Percentiles rank a stretch among this genome's conserved stretches.
Evolutionary conservation across 1,284 basidiomycete species (phyloP).

Genomic region (Fomes fomentarius): DNA sequence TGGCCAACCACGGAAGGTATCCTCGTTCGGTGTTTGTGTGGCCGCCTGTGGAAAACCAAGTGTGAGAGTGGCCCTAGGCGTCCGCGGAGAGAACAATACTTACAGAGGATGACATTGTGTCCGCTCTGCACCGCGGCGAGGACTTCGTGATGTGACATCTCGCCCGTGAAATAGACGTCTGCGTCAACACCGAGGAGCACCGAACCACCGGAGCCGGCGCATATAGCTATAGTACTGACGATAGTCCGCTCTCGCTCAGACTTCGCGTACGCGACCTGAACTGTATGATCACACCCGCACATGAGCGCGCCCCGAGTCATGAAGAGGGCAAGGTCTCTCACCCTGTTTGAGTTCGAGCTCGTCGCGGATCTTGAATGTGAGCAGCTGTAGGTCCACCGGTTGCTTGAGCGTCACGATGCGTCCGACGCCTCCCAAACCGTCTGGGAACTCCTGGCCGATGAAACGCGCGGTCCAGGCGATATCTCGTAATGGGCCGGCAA

Average conservation of each 20-base stretch:
- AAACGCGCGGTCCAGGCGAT: conserved; percentile 20
- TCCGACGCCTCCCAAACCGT: conserved; percentile 60
- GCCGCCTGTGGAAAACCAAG: conserved; percentile 32
- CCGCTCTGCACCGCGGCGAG: conserved; percentile 76
- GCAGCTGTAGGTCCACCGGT: conserved; percentile 58
- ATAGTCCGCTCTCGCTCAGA: conserved; percentile 35
- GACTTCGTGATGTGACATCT: conserved; percentile 90
- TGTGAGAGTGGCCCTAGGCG: not conserved
- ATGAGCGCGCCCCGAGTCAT: not conserved
- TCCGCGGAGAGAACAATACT: conserved; percentile 15
- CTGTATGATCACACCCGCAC: conserved; percentile 41
- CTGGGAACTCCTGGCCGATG: conserved; percentile 28
- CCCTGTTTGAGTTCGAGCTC: conserved; percentile 68
- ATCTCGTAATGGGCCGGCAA: conserved; percentile 25
- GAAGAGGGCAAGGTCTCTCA: conserved; percentile 31
- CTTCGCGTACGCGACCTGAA: conserved; percentile 72
- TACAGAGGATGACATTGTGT: conserved; percentile 80
- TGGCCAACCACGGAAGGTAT: conserved; percentile 73
- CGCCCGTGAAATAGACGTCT: conserved; percentile 89
- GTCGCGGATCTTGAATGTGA: conserved; percentile 70
- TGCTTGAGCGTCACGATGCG: conserved; percentile 64
- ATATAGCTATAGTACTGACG: conserved; percentile 68
- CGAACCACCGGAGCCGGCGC: conserved; percentile 83
- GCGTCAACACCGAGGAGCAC: conserved; percentile 72
- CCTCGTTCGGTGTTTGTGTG: conserved; percentile 90